phyloP scores from a whole-genome alignment of 306 rosid genomes.

The Prunus armeniaca region DNA sequence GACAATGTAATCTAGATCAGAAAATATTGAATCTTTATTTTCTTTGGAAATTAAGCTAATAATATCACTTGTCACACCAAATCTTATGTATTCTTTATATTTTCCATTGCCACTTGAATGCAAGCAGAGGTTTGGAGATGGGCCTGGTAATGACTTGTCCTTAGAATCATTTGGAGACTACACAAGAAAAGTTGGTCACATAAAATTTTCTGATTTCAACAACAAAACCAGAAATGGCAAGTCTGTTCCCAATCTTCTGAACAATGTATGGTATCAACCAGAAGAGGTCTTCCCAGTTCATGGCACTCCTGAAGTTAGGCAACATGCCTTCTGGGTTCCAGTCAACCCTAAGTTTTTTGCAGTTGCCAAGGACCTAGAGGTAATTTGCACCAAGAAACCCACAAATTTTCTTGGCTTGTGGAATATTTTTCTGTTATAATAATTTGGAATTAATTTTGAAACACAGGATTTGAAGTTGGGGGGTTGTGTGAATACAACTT shows the following conservation, averaged over 20 bases:
- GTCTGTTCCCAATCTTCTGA: conserved; percentile 39
- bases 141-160: conserved; percentile 42
- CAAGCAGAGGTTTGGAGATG: conserved; percentile 57
- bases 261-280: conserved; percentile 72
- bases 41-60: no score
- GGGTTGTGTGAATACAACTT: conserved; percentile 53
- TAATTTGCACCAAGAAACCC: conserved; percentile 3
- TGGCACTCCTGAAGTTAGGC: conserved; percentile 59
- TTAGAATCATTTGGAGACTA: conserved; percentile 56
- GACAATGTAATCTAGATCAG: no score
- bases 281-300: conserved; percentile 62
- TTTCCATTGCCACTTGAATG: background rate
- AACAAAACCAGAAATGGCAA: conserved; percentile 27
- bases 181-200: conserved; percentile 47
- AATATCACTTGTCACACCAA: no score
- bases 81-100: background rate
- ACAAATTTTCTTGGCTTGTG: background rate
- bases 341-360: conserved; percentile 44
- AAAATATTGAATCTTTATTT: no score
- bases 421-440: background rate
- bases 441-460: background rate
- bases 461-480: conserved; percentile 41
- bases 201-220: conserved; percentile 44
- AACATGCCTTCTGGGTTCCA: conserved; percentile 62
- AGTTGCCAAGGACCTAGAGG: conserved; percentile 51